These are phyloP conservation scores for Emmonsia crescens DNA, from an alignment of 2,329 filamentous ascomycete species.

Conservation along the genomic window DNA sequence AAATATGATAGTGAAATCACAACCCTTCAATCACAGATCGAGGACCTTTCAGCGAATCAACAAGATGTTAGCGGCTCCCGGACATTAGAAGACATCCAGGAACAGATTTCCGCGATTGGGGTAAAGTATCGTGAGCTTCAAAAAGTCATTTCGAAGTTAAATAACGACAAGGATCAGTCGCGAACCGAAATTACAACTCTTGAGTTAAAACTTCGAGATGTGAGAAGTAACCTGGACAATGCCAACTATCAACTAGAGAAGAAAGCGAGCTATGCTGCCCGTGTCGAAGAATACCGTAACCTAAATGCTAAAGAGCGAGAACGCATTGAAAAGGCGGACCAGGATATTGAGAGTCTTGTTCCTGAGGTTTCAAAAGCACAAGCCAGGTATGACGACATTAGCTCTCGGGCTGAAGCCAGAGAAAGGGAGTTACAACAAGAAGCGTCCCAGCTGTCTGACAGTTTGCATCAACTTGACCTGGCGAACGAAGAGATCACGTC, in stretches of 20 bases:
- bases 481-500: conserved; percentile 66
- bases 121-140: conserved; percentile 59
- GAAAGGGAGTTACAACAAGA: conserved; percentile 63
- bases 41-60: conserved; percentile 65
- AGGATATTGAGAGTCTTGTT: conserved; percentile 60
- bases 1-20: conserved; percentile 62
- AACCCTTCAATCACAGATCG: conserved; percentile 61
- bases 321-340: conserved; percentile 57
- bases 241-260: conserved; percentile 68
- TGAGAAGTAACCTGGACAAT: conserved; percentile 59
- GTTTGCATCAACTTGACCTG: conserved; percentile 63
- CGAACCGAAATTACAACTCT: conserved; percentile 57
- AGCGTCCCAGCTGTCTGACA: conserved; percentile 60
- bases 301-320: conserved; percentile 59
- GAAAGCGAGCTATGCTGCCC: conserved; percentile 58
- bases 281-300: conserved; percentile 63
- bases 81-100: conserved; percentile 74
- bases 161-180: conserved; percentile 58
- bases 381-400: conserved; percentile 64
- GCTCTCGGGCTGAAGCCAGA: conserved; percentile 57
- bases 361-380: conserved; percentile 68
- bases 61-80: conserved; percentile 54
- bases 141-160: conserved; percentile 53
- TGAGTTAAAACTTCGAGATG: conserved; percentile 67
- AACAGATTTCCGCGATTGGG: conserved; percentile 55